phyloP scores from a whole-genome alignment of 116 monocot species.

The Zostera marina region DNA sequence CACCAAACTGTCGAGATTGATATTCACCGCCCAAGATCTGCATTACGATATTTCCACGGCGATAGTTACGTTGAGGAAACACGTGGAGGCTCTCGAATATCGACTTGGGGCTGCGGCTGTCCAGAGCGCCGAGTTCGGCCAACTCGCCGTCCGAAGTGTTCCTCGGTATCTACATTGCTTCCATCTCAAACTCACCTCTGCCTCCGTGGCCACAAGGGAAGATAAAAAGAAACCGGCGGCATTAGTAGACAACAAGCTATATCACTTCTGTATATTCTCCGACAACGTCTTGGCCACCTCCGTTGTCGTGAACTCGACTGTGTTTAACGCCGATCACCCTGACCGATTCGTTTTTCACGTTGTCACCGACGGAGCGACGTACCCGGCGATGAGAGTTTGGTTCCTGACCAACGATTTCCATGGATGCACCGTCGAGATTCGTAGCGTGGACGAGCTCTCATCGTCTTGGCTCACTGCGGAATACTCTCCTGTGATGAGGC shows the following conservation, averaged over 20 bases:
- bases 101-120: slow-evolving; percentile 35
- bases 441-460: slow-evolving; percentile 29
- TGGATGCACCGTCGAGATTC: slow-evolving; percentile 39
- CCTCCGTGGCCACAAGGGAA: slow-evolving; percentile 18
- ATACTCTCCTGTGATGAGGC: slow-evolving; percentile 34
- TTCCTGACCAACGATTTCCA: slow-evolving; percentile 42
- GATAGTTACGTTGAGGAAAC: slow-evolving; percentile 38
- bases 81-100: slow-evolving; percentile 47
- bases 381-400: slow-evolving; percentile 47
- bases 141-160: slow-evolving; percentile 34
- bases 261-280: slow-evolving; percentile 66
- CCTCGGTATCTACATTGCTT: slow-evolving; percentile 49
- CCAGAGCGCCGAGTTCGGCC: slow-evolving; percentile 39
- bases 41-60: slow-evolving; percentile 66
- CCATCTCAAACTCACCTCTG: slow-evolving; percentile 27
- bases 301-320: slow-evolving; percentile 54
- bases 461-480: slow-evolving; percentile 50
- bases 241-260: slow-evolving; percentile 48
- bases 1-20: slow-evolving; percentile 26
- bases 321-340: slow-evolving; percentile 56
- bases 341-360: slow-evolving; percentile 61
- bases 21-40: slow-evolving; percentile 41
- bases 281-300: slow-evolving; percentile 58
- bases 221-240: slow-evolving; percentile 26
- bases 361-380: slow-evolving; percentile 35